Conservation (phyloP, 306 rosid genomes). For the Vicia villosa region DNA sequence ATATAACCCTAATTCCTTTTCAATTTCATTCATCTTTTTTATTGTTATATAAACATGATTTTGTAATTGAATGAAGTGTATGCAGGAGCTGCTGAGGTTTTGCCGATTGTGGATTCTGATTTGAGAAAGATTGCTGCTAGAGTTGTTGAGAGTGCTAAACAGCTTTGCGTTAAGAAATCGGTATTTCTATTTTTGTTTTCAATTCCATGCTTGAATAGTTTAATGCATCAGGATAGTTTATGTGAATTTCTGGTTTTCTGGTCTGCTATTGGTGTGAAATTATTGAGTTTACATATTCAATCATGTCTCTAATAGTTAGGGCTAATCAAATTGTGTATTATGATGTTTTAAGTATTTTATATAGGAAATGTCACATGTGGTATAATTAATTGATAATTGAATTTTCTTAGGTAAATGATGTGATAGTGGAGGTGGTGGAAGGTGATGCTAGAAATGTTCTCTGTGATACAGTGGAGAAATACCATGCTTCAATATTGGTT, state of each 20-base stretch:
- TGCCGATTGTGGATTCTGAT: slow-evolving; percentile 62
- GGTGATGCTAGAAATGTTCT: slow-evolving; percentile 80
- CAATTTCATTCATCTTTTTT: neutral
- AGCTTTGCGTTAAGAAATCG: slow-evolving; percentile 48
- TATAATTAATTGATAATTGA: slow-evolving; percentile 1
- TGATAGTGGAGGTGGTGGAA: slow-evolving; percentile 52
- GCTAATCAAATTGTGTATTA: neutral
- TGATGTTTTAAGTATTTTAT: neutral
- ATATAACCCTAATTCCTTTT: neutral
- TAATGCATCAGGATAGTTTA: too few species aligned
- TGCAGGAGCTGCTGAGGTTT: slow-evolving; percentile 57
- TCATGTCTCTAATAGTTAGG: neutral
- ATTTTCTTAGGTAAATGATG: slow-evolving; percentile 51
- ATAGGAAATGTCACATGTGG: neutral
- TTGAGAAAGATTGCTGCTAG: slow-evolving; percentile 46
- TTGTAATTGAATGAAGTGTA: slow-evolving; percentile 4
- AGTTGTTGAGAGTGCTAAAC: slow-evolving; percentile 47
- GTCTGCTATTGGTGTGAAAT: slow-evolving; percentile 1
- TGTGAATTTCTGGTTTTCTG: neutral
- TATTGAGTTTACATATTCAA: slow-evolving; percentile 1
- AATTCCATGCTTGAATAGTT: too few species aligned
- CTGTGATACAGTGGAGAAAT: slow-evolving; percentile 63
- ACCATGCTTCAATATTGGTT: slow-evolving; percentile 71
- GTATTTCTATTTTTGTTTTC: slow-evolving; percentile 20
- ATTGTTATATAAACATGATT: neutral